phyloP scores from a whole-genome alignment of 768 basidiomycete genomes.

The Gloeostereum incarnatum region DNA sequence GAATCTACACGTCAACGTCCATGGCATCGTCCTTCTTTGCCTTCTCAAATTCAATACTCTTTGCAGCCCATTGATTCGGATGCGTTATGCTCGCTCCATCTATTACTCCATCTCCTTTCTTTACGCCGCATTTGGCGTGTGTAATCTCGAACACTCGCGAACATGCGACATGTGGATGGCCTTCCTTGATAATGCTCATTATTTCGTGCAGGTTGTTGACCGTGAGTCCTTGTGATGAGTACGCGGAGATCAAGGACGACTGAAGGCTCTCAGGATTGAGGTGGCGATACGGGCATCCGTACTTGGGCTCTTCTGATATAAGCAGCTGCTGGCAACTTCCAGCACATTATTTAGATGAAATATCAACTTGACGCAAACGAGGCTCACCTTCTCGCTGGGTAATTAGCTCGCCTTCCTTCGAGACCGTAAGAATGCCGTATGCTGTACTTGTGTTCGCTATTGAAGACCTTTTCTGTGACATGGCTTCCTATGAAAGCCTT shows the following conservation, averaged over 20 bases:
- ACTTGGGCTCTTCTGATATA: slow-evolving; percentile 53
- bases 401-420: slow-evolving; percentile 92
- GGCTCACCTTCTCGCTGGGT: slow-evolving; percentile 79
- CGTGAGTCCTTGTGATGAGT: slow-evolving; percentile 56
- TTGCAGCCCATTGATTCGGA: slow-evolving; percentile 85
- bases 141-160: slow-evolving; percentile 96
- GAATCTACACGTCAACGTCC: slow-evolving; percentile 21
- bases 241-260: slow-evolving; percentile 60
- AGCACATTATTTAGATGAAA: too few species aligned
- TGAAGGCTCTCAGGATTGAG: slow-evolving; percentile 79
- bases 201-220: slow-evolving; percentile 74
- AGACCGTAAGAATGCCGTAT: slow-evolving; percentile 92
- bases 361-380: too few species aligned
- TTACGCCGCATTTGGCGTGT: slow-evolving; percentile 60
- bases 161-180: slow-evolving; percentile 92
- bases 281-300: slow-evolving; percentile 92
- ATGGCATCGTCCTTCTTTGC: slow-evolving; percentile 32
- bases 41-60: slow-evolving; percentile 59
- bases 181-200: slow-evolving; percentile 63
- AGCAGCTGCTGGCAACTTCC: slow-evolving; percentile 86
- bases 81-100: slow-evolving; percentile 84
- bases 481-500: slow-evolving; percentile 59
- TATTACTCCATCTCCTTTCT: slow-evolving; percentile 86
- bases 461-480: slow-evolving; percentile 90
- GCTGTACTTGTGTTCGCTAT: slow-evolving; percentile 96